These are phyloP conservation scores for Tetrapisispora taiwanensis DNA, from an alignment of 805 yeast genomes.

Conservation along the genomic window DNA sequence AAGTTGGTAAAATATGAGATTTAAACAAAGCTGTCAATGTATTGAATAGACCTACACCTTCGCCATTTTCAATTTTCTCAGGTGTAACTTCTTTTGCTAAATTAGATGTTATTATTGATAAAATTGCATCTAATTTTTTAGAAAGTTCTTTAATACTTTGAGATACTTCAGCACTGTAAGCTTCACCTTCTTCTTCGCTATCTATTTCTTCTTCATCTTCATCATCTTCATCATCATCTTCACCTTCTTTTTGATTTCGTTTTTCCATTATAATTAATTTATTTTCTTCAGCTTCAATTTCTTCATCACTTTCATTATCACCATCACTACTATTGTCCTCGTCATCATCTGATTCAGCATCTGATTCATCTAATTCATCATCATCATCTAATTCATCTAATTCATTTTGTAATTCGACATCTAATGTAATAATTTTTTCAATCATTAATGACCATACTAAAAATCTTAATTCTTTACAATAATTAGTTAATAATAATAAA, in stretches of 20 bases:
- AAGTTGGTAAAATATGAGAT: slow-evolving; percentile 81
- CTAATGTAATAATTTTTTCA: slow-evolving; percentile 75
- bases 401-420: slow-evolving; percentile 85
- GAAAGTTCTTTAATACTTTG: slow-evolving; percentile 44
- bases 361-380: slow-evolving; percentile 46
- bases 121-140: slow-evolving; percentile 60
- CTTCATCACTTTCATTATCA: slow-evolving; percentile 28
- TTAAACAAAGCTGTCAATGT: slow-evolving; percentile 68
- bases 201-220: slow-evolving; percentile 26
- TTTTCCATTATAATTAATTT: slow-evolving; percentile 26
- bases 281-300: slow-evolving; percentile 26
- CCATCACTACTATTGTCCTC: slow-evolving; percentile 23
- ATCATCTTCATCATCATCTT: slow-evolving; percentile 23
- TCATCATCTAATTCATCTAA: slow-evolving; percentile 77
- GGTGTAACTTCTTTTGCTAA: slow-evolving; percentile 41
- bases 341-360: slow-evolving; percentile 29
- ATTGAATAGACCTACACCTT: slow-evolving; percentile 59
- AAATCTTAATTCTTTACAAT: slow-evolving; percentile 66
- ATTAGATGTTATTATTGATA: slow-evolving; percentile 45
- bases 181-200: slow-evolving; percentile 34
- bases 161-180: slow-evolving; percentile 38
- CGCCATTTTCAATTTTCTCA: slow-evolving; percentile 46
- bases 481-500: slow-evolving; percentile 46
- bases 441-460: slow-evolving; percentile 72
- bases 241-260: slow-evolving; percentile 26